A percentile compares a stretch with the other conserved stretches of the same genome.
Evolutionary conservation across 352 stramenopile genomes (phyloP).

Genomic region (Blastocystis sp.): DNA sequence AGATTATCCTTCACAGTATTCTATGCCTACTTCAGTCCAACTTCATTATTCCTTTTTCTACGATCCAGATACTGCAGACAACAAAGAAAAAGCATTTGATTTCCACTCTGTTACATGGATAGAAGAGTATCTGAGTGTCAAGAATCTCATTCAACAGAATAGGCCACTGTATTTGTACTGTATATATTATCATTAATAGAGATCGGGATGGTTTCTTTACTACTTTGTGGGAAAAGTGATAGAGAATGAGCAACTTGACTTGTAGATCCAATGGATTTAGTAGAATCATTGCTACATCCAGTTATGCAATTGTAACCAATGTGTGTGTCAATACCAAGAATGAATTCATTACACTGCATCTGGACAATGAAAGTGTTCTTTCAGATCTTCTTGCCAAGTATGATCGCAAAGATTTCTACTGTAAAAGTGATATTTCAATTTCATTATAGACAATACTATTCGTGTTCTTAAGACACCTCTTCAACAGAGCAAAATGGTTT

Average conservation of each 20-base stretch:
- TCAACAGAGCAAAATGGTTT: background rate
- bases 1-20: background rate
- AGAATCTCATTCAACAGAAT: background rate
- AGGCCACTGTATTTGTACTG: background rate
- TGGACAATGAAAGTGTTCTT: background rate
- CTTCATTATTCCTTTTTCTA: background rate
- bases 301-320: slow-evolving; percentile 20
- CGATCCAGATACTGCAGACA: background rate
- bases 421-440: background rate
- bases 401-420: slow-evolving; percentile 7
- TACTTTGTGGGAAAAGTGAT: background rate
- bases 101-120: background rate
- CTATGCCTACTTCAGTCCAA: background rate
- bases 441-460: slow-evolving; percentile 18
- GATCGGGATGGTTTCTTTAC: background rate
- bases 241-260: background rate
- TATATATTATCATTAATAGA: background rate
- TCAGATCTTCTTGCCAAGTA: background rate
- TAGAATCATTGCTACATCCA: background rate
- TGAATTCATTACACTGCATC: background rate
- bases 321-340: slow-evolving; percentile 33
- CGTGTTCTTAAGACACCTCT: slow-evolving; percentile 38
- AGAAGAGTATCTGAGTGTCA: background rate
- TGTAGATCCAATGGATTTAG: slow-evolving; percentile 10
- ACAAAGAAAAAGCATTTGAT: background rate